Evolutionary conservation across 257 asterid genomes (phyloP).

Genomic region (Solanum raphanifolium): DNA sequence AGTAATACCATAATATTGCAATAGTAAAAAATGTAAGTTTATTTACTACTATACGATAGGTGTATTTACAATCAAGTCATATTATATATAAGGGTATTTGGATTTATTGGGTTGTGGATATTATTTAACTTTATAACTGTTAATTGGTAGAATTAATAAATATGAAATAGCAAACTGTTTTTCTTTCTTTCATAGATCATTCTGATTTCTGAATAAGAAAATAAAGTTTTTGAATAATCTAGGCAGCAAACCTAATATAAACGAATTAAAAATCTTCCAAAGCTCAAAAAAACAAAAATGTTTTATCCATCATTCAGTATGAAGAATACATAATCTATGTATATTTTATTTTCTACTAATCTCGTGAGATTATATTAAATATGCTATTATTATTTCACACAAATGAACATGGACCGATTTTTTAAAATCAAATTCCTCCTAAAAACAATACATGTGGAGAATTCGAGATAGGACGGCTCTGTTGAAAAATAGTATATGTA

Average conservation of each 20-base stretch:
- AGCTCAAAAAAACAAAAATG: neutral
- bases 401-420: neutral
- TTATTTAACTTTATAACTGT: no score
- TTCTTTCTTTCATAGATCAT: neutral
- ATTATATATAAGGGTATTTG: neutral
- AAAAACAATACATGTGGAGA: no score
- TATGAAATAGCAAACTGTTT: neutral
- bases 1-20: neutral
- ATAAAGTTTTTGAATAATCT: no score
- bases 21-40: neutral
- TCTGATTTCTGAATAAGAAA: neutral
- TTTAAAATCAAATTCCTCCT: neutral
- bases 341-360: no score
- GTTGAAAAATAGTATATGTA: no score
- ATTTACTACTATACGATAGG: neutral
- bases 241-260: neutral
- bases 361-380: no score
- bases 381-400: no score
- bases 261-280: neutral
- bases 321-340: no score
- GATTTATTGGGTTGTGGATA: neutral
- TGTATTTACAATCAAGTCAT: neutral
- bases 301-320: no score
- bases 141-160: neutral
- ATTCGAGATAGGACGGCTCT: accelerated